Base-by-base conservation (phyloP, 768 basidiomycete genomes). In the Sporobolomyces phaffii region DNA sequence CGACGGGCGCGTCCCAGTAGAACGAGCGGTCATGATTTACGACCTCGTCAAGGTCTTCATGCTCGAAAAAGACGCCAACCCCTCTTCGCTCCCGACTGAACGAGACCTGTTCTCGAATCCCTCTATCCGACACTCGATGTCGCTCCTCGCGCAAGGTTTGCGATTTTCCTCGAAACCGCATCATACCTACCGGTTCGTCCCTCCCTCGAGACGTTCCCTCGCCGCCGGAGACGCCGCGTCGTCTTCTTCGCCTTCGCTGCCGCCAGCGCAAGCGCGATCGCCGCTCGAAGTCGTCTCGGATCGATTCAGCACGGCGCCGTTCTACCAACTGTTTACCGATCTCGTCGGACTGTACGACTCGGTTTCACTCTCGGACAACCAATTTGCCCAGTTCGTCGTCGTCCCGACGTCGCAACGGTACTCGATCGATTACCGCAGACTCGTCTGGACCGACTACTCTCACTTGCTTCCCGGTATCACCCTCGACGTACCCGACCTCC, bases 301-400 rank as follows among this genome's bases (percentile, higher is more conserved):
- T 29, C 36, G 18, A 33, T 48, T 68, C 53, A 56, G 50, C 50
- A 61, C 65, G 13, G 65, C 70, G 20, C 65, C 70, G 20, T 97
- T 97, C 81, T 96, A 85, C 80, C 91, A 94, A 76, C 90, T 88
- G 74, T 98, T 91, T 79, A 88, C 87, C 18, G 92, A 96, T 77
- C 87, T 96, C 75, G 81, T 94, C 62, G 86, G 84, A 1, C 79
- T 97, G n/a, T 98, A 93, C 78, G 89, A 90, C 73, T 84, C 90
- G 5, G 85, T 91, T 72, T 97, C 93, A 11, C 93, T 93, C 77
- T 84, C 86, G 3, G 85, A 97, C 74, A 81, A 82, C 0, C 77
- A 84, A 2, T 98, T 98, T 74, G 85, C 83, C 17, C 80, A 82
- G 3, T 81, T 94, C 17, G 81, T 96, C 18, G 81, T 93, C 10